Evolutionary conservation across 257 asterid genomes (phyloP), one percentile per base, ranked within the genome.

Genomic region (Solanum neorickii): DNA sequence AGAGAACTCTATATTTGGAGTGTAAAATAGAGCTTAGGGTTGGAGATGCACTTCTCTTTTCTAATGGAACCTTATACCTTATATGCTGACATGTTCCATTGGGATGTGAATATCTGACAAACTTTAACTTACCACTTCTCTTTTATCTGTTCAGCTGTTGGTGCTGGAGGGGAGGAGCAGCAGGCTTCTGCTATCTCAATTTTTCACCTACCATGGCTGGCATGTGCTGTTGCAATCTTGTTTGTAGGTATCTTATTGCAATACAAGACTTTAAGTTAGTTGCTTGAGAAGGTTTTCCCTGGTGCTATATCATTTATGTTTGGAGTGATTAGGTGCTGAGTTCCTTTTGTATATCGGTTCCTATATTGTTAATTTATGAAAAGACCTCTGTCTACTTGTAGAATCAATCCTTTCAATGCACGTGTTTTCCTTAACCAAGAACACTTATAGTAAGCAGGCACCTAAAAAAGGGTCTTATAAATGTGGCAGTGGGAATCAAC

Each of bases 161-260:
- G 99, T 68, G 98, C 98, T 68, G 99, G 99, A 91, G 99, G 99
- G 68, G 98, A 97, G 94, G 99, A 96, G 88, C 99, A 96, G 89
- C 91, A 88, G 86, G 89, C 94, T 62, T 91, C 97, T 7, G 88
- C 98, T 73, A 92, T 96, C 87, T 94, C 98, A 23, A 85, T 93
- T 87, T 89, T 92, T 86, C 95, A 92, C 85, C 86, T 97, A 88
- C 98, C 98, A 41, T 92, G 96, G 99, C 94, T 97, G 87, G 96
- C 95, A 82, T 92, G 91, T 90, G 93, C 91, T 73, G 95, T 97
- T 91, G 93, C 98, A 33, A 29, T 96, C 93, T 93, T 96, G 98
- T 96, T 96, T 96, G 99, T 97, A 97, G 99, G 99, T 95, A 97
- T 92, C 99, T 89, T 93, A 90, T 89, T 49, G 14, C 78, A 85